Base-by-base conservation (phyloP, 176 grass and related monocot species). In the Aegilops umbellulata region DNA sequence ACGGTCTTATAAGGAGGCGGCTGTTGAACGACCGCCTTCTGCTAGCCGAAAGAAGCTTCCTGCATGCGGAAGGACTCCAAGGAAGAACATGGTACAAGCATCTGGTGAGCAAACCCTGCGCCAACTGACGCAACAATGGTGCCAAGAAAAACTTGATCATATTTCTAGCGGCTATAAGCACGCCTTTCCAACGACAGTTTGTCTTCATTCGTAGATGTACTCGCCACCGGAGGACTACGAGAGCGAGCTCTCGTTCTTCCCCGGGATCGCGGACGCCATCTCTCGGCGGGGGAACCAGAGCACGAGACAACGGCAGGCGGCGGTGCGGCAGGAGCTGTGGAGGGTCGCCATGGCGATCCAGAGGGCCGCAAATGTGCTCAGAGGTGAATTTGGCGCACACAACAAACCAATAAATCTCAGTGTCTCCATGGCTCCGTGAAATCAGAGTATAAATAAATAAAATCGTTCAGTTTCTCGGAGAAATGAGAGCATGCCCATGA, bases 11-110 rank as follows among this genome's bases (percentile, higher is more conserved):
- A 41, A 92, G 82, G 55, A 90, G 86, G 80, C 88, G 92, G 3
- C 60, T 87, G 74, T 27, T 94, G 47, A 98, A 98, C 60, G 88
- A 98, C 79, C 97, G 92, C 41, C 91, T 98, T 90, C 88, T 95
- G 69, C 91, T 98, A 39, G 88, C 87, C 7, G 97, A 98, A 90
- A 95, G 97, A 92, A 92, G 93, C 88, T 95, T 98, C 44, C 81
- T 98, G 66, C 88, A 95, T 60, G 69, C 87, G 44, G 92, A 95
- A 72, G 97, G 97, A 32, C 94, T 98, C 61, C 23, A 91, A 84
- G 92, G 97, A 80, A 95, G 97, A 88, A n/a, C 17, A n/a, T 98
- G 97, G 94, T 98, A 91, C 65, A 98, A 88, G 82, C 97, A 98
- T 85, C 80, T 95, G 90, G 94, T 98, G 78, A 87, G 87, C 24